phyloP scores from a whole-genome alignment of 768 basidiomycete species.

The Mycena capillaripes region DNA sequence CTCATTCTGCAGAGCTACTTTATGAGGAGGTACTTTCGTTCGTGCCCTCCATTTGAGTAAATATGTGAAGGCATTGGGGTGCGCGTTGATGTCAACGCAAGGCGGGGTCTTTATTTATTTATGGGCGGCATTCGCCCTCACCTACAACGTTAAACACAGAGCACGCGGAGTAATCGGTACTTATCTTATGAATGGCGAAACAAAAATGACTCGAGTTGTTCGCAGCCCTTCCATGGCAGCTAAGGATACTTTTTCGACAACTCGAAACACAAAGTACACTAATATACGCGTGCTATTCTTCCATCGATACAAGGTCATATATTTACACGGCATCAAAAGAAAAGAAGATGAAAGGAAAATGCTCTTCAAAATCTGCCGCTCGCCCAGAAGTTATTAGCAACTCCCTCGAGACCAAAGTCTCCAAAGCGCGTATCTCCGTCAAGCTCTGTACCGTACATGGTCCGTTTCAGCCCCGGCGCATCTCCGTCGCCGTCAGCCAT shows the following conservation, averaged over 20 bases:
- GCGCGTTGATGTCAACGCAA: conserved; percentile 1
- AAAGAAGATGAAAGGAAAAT: too few species aligned
- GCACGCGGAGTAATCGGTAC: too few species aligned
- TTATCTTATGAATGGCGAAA: too few species aligned
- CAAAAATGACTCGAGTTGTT: not conserved
- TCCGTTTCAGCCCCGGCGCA: conserved; percentile 67
- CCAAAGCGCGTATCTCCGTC: conserved; percentile 89
- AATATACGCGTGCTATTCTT: conserved; percentile 21
- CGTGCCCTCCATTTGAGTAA: conserved; percentile 73
- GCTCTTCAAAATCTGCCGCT: conserved; percentile 57
- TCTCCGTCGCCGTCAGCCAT: conserved; percentile 38
- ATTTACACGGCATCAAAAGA: conserved; percentile 16
- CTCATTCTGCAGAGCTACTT: conserved; percentile 65
- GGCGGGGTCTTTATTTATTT: conserved; percentile 5
- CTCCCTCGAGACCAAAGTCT: conserved; percentile 85
- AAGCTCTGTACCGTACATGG: conserved; percentile 89
- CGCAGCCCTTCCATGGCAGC: not conserved
- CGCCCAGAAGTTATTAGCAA: conserved; percentile 81
- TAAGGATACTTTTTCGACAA: not conserved
- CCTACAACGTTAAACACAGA: not conserved
- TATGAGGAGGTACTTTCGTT: conserved; percentile 90
- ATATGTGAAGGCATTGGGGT: too few species aligned
- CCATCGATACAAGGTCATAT: conserved; percentile 17
- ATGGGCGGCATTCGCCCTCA: not conserved
- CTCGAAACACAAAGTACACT: conserved; percentile 32